Percentiles rank a stretch among this genome's conserved stretches.
Conservation (phyloP, 352 stramenopile genomes). For the Globisporangium spiculum region DNA sequence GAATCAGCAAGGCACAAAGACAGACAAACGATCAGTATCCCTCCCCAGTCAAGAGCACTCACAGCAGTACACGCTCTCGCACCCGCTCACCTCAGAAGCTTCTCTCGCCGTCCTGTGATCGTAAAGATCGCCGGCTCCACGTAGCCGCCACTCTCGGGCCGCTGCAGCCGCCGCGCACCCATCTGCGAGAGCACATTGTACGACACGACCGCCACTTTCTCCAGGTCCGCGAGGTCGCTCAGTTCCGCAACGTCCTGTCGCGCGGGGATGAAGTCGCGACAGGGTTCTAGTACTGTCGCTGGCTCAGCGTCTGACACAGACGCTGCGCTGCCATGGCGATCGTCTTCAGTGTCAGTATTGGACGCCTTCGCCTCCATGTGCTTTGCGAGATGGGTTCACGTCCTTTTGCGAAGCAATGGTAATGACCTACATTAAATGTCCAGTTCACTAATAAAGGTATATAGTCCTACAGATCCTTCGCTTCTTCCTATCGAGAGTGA, state of each 20-base stretch:
- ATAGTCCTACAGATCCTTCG: too few relatives aligned
- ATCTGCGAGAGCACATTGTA: conserved; percentile 87
- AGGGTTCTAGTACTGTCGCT: background rate
- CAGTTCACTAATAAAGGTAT: too few relatives aligned
- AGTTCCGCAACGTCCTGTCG: conserved; percentile 39
- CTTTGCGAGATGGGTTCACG: too few relatives aligned
- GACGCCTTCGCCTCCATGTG: background rate
- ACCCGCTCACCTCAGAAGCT: conserved; percentile 41
- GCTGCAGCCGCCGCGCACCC: conserved; percentile 49
- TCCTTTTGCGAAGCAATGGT: too few relatives aligned
- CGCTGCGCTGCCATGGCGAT: background rate
- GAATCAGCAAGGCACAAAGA: background rate
- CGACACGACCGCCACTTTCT: conserved; percentile 66
- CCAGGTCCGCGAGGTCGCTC: conserved; percentile 36
- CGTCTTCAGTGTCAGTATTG: background rate
- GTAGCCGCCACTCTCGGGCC: conserved; percentile 41
- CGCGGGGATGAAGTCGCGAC: conserved; percentile 48
- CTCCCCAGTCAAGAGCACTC: background rate
- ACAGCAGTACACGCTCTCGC: background rate
- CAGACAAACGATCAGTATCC: background rate
- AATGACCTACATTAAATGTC: too few relatives aligned
- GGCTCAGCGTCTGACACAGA: background rate
- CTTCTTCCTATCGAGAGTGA: too few relatives aligned
- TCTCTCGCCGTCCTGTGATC: conserved; percentile 49
- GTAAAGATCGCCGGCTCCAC: conserved; percentile 51